Base-by-base conservation (phyloP, 768 basidiomycete species). In the Tylopilus felleus region DNA sequence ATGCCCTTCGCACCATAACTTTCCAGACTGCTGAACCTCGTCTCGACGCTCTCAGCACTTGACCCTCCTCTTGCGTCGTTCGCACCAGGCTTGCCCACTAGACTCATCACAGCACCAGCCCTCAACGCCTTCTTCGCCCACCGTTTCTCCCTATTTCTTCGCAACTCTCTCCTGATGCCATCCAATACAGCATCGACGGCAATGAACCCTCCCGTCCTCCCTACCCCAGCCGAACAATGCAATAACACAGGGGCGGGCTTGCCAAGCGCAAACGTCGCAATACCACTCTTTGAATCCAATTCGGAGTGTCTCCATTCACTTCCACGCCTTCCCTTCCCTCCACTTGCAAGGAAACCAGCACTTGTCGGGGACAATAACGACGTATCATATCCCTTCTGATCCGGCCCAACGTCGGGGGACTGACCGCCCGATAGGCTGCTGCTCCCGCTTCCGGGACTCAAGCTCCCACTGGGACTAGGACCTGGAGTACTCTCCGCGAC, bases 151-250 rank as follows among this genome's bases (percentile, higher is more conserved):
- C 63, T 61, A 10, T 63, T 64, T 55, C 67, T 75, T 23, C 64
- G 68, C 64, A 86, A 61, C 70, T 93, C 88, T 47, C 77, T 68
- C 62, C 81, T 73, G 4, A 93, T 73, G 5, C 82, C 86, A 65
- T 92, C 89, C 50, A 95, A 74, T n/a, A 92, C 76, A 8, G 91
- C 86, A 66, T 93, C 91, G 1, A 96, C 82, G 8, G 90, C 84
- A 64, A 98, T 93, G 69, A 92, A 98, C 23, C 89, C 90, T 21
- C 96, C 96, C 0, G 96, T 98, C 39, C 96, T 80, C 0, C 96
- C 96, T 7, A 97, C 93, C 19, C 96, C 96, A 0, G 96, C 96
- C 28, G 92, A 94, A 66, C 95, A 95, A 67, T 95, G 93, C 58
- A 95, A 69, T 44, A 95, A 66, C 27, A 93, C 80, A 1, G 90